Evolutionary conservation across 2,329 filamentous ascomycete genomes (phyloP).

Genomic region (Stagonosporopsis vannaccii): DNA sequence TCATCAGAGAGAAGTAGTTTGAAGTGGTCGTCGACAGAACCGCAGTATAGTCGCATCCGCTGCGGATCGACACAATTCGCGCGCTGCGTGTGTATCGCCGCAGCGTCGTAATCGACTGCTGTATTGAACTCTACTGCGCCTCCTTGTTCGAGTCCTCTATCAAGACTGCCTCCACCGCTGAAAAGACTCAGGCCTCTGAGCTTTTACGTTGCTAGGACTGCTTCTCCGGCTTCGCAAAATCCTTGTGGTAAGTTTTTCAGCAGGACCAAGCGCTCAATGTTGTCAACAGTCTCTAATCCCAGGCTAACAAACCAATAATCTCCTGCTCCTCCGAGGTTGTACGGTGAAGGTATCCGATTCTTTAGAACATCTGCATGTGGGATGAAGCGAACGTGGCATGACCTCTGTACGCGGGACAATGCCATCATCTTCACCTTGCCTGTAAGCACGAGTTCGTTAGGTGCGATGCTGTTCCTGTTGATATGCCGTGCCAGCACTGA

Average conservation of each 20-base stretch:
- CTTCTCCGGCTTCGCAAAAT: constrained; percentile 62
- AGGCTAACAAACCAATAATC: constrained; percentile 70
- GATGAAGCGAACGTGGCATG: constrained; percentile 68
- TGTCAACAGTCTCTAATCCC: constrained; percentile 23
- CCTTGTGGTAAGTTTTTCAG: constrained; percentile 14
- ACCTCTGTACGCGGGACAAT: constrained; percentile 56
- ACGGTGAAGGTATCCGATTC: constrained; percentile 64
- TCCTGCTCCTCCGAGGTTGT: constrained; percentile 69
- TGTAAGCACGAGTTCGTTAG: constrained; percentile 68
- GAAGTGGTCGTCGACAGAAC: constrained; percentile 76
- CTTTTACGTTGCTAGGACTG: constrained; percentile 47
- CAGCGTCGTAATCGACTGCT: constrained; percentile 70
- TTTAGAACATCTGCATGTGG: constrained; percentile 39
- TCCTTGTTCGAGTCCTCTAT: constrained; percentile 76
- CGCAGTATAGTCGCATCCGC: constrained; percentile 65
- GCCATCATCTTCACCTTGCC: constrained; percentile 53
- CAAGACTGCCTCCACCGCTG: constrained; percentile 79
- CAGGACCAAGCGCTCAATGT: constrained; percentile 5
- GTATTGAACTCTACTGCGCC: constrained; percentile 70
- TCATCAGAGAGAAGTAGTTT: constrained; percentile 60
- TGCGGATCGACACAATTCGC: constrained; percentile 64
- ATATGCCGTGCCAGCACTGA: constrained; percentile 39
- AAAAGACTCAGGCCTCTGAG: constrained; percentile 71
- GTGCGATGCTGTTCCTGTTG: constrained; percentile 39
- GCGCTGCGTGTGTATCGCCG: constrained; percentile 75